Evolutionary conservation across 257 asterid species (phyloP).

Genomic region (Forsythia viridissima): DNA sequence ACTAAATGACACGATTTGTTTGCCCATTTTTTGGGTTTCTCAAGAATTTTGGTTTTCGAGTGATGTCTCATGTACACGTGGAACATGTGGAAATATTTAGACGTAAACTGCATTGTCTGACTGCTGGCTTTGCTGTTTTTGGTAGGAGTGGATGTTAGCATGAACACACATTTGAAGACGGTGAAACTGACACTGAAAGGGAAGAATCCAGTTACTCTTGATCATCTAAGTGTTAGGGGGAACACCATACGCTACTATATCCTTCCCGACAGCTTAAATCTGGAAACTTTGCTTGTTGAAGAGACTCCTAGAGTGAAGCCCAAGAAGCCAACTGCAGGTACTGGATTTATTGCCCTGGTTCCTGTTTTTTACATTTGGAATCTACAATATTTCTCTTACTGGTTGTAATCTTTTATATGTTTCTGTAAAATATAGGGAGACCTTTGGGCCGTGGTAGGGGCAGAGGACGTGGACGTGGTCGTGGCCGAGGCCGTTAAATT

Average conservation of each 20-base stretch:
- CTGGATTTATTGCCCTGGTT: neutral
- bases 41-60: neutral
- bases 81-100: neutral
- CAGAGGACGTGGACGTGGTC: constrained; percentile 69
- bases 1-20: neutral
- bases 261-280: constrained; percentile 72
- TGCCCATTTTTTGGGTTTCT: neutral
- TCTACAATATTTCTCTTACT: neutral
- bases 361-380: neutral
- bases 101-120: constrained; percentile 9
- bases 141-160: constrained; percentile 69
- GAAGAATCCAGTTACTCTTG: constrained; percentile 64
- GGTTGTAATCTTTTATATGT: neutral
- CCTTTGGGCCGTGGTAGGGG: constrained; percentile 72
- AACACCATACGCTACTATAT: constrained; percentile 71
- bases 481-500: constrained; percentile 66
- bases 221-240: constrained; percentile 71
- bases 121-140: neutral
- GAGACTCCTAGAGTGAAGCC: constrained; percentile 75
- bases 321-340: constrained; percentile 69
- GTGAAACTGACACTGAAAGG: constrained; percentile 66
- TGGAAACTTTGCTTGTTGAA: constrained; percentile 66
- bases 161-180: constrained; percentile 74
- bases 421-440: constrained; percentile 33
- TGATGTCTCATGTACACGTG: neutral